phyloP scores from a whole-genome alignment of 1,139 yeast species.

The Blastobotrys elegans region DNA sequence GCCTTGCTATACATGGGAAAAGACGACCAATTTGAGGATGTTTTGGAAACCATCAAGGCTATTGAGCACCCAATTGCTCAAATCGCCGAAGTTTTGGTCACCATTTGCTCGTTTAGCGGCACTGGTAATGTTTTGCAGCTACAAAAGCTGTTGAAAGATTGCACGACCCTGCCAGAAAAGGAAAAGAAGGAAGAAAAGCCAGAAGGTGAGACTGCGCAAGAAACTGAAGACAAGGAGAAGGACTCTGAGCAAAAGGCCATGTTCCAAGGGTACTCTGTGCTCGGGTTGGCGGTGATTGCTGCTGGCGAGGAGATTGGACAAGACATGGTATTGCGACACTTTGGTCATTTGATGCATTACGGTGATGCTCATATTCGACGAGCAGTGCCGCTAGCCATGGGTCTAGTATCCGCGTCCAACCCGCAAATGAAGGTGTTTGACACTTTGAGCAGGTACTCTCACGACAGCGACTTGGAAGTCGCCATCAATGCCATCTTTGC shows the following conservation, averaged over 20 bases:
- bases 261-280: conserved; percentile 83
- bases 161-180: conserved; percentile 52
- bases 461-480: conserved; percentile 90
- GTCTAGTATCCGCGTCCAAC: conserved; percentile 84
- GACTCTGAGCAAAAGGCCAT: conserved; percentile 53
- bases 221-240: conserved; percentile 24
- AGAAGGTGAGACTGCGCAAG: conserved; percentile 9
- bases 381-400: conserved; percentile 97
- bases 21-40: conserved; percentile 93
- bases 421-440: conserved; percentile 98
- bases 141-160: conserved; percentile 83
- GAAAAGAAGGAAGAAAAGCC: conserved; percentile 39
- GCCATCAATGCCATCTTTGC: conserved; percentile 93
- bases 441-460: conserved; percentile 91
- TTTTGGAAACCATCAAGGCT: conserved; percentile 88
- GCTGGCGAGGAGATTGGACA: conserved; percentile 98
- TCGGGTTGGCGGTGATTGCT: conserved; percentile 91
- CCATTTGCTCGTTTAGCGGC: conserved; percentile 94
- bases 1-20: conserved; percentile 93
- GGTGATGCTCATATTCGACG: conserved; percentile 89
- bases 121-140: conserved; percentile 96
- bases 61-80: conserved; percentile 92
- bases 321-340: conserved; percentile 96
- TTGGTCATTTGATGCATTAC: conserved; percentile 96
- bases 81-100: conserved; percentile 83